Evolutionary conservation across 169 alveolate species (phyloP), one percentile per base, ranked within the genome.

Genomic region (Eimeria necatrix): DNA sequence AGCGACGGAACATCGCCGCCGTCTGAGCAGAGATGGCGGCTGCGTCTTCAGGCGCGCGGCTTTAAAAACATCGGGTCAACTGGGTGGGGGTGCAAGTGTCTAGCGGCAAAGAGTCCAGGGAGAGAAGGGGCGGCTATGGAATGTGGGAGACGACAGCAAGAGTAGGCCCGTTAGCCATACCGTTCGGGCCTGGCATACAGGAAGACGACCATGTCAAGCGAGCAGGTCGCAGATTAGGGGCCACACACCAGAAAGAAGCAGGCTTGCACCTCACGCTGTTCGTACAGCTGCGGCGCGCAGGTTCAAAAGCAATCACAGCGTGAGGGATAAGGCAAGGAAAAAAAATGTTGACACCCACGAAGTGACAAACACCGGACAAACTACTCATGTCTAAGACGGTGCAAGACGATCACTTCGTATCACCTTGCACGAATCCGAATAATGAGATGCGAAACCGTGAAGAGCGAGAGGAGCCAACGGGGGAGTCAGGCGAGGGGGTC

Each of bases 1-100:
- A 14, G 92, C 92, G 60, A 60, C 92, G 60, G 56, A 46, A 56
- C 76, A 81, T 18, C 91, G 70, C 59, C 74, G 80, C 92, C 92
- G 68, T 60, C 92, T 59, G 92, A 84, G 92, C 92, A 84, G 60
- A 52, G 64, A 64, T 81, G 74, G 92, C 92, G 76, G 51, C 89
- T n/a, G 20, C 71, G 51, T 51, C 61, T n/a, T 16, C 20, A 22
- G 70, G 70, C 71, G 89, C 70, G 20, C 89, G 24, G 89, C 89
- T 51, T 80, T 49, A 60, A 32, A 52, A 52, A 80, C 71, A 80
- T 68, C 12, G 70, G 89, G 70, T 51, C 89, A 56, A 49, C 71
- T n/a, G 71, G 89, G 89, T 20, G 89, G 48, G 51, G 51, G 89
- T 51, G 71, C 14, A 60, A 68, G 51, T 60, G 71, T 32, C 16